phyloP scores from a whole-genome alignment of 164 flowering plant species.

The Tetracentron sinense region DNA sequence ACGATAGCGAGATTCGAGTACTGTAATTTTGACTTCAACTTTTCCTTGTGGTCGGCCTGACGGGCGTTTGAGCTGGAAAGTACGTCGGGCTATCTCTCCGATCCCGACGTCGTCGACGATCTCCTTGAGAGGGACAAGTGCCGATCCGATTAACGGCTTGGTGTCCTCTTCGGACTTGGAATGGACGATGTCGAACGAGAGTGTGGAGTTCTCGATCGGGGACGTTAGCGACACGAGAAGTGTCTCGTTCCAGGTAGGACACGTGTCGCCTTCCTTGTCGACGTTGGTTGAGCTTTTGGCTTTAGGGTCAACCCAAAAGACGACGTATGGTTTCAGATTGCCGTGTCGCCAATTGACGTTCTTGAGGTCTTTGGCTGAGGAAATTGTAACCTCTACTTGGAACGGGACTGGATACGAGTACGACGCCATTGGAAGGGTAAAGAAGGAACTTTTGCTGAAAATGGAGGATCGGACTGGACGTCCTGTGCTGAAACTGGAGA shows the following conservation, averaged over 20 bases:
- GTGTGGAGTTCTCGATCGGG: conserved; percentile 44
- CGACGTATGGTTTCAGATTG: conserved; percentile 62
- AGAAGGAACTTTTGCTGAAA: no score
- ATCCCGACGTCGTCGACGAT: conserved; percentile 51
- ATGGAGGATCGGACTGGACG: no score
- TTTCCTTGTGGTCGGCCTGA: conserved; percentile 89
- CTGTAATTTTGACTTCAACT: conserved; percentile 38
- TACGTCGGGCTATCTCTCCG: conserved; percentile 21
- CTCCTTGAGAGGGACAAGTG: conserved; percentile 38
- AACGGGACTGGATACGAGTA: conserved; percentile 14
- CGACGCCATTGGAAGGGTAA: conserved; percentile 26
- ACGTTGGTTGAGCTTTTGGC: conserved; percentile 53
- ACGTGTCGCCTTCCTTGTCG: conserved; percentile 54
- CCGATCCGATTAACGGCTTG: conserved; percentile 64
- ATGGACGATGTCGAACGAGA: conserved; percentile 62
- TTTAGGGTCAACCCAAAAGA: conserved; percentile 63
- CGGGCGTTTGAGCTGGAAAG: conserved; percentile 61
- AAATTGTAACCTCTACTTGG: conserved; percentile 52
- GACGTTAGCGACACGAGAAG: conserved; percentile 46
- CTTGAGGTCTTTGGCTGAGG: conserved; percentile 69
- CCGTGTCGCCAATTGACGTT: conserved; percentile 92
- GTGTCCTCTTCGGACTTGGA: conserved; percentile 36
- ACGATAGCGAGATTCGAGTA: conserved; percentile 38
- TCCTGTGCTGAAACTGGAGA: no score
- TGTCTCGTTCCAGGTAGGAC: conserved; percentile 56